Evolutionary conservation across 768 basidiomycete species (phyloP), one percentile per base, ranked within the genome.

Genomic region (Ramaria sp.): DNA sequence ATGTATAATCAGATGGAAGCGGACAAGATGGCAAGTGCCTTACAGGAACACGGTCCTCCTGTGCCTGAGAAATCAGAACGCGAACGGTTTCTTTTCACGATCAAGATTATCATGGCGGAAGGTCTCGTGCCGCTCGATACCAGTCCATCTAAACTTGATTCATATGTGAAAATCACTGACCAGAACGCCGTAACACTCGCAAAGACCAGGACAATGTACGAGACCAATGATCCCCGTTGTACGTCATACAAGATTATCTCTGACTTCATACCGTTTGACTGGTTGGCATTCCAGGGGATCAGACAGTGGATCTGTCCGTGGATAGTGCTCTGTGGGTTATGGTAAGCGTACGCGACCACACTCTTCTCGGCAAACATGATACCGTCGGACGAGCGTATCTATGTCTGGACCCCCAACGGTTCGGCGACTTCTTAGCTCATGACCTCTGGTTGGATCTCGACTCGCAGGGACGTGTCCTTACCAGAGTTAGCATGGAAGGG

Each of bases 401-500:
- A 45, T 94, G 91, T 62, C 77, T 99, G 27, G 94, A 98, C 63
- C 92, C 93, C 2, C 75, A 79, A 59, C 81, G 89, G 54, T 95
- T 90, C 64, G 84, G 83, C 12, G 93, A 99, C 72, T 86, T 87
- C 68, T 73, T 97, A 59, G 76, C 91, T 1, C 92, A 93, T 64
- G 96, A 99, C 59, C 68, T 94, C 7, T 93, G 93, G 88, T 78
- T 94, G 73, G 87, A 91, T 59, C 73, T 98, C 15, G 94, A 97
- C 66, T 83, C 85, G 0, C 78, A 82, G 54, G 93, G 96, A 4
- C 81, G 91, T 34, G 78, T 97, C 51, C 72, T 96, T 38, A 73
- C 96, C 33, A 81, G 96, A 19, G 79, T 98, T 58, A 94, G 91
- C 66, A 96, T 98, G 93, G 96, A 99, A 66, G 93, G 94, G 53